Base-by-base conservation (phyloP, 345 rosid genomes). In the Psidium friedrichsthalianum region DNA sequence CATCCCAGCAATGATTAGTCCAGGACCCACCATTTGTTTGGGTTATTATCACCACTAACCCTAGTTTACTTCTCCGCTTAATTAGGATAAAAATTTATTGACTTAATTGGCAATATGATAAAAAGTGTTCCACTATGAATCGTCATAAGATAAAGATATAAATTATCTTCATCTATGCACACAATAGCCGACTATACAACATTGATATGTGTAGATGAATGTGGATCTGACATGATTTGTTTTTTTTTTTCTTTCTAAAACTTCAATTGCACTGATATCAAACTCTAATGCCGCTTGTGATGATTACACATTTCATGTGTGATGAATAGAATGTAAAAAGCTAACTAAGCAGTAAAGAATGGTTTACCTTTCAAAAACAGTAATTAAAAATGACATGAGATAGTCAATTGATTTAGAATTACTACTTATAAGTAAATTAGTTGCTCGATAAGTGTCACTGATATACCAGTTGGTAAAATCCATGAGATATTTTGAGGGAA, bases 1-100 rank as follows among this genome's bases (percentile, higher is more conserved):
- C 84, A 83, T 87, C 86, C 88, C 90, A 83, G 87, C 88, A 86
- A 92, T 91, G 85, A 93, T 91, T 87, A 85, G 82, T 9, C 51
- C 47, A 42, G 57, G 78, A 64, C 86, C 78, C 78, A 36, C 91
- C 85, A 32, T 83, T 85, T 21, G 85, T 84, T 80, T 56, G 87
- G 90, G 85, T 85, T 86, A 24, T 82, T 74, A 57, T 27, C 84
- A 86, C 76, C 56, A 15, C 58, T 54, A 55, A 81, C 82, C 78
- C 47, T 69, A 69, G 25, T 69, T 69, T 69, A 69, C 78, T 69
- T 69, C 47, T 18, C 78, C 78, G 18, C 78, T 69, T 69, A 69
- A 69, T 69, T 69, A 69, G 42, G 47, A 32, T 0, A 32, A 69
- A 69, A 69, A 69, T 69, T 64, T 69, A 32, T 69, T 18, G 14